These are phyloP conservation scores for Phytophthora rubi DNA, from an alignment of 352 stramenopile species.

Conservation along the genomic window DNA sequence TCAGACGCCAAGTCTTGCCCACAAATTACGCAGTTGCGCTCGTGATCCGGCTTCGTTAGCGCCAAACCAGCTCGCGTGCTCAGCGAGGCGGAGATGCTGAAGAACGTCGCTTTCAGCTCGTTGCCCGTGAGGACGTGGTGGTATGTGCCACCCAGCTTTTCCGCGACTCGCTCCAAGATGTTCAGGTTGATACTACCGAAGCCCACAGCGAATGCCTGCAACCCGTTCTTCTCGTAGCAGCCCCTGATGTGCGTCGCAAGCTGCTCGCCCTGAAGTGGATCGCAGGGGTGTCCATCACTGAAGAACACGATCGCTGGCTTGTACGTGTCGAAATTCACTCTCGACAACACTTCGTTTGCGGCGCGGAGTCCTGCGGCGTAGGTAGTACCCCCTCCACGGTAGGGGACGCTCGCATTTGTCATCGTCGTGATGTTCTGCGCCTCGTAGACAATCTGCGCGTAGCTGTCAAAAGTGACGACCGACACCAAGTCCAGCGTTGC, in stretches of 20 bases:
- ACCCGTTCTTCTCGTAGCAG: slow-evolving; percentile 63
- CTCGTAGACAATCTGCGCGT: slow-evolving; percentile 56
- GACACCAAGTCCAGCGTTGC: slow-evolving; percentile 70
- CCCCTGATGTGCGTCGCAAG: slow-evolving; percentile 61
- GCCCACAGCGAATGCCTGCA: slow-evolving; percentile 72
- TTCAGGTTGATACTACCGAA: slow-evolving; percentile 75
- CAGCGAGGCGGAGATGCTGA: slow-evolving; percentile 77
- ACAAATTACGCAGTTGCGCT: slow-evolving; percentile 69
- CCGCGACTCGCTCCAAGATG: slow-evolving; percentile 60
- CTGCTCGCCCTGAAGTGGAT: slow-evolving; percentile 50
- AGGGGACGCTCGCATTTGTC: slow-evolving; percentile 33
- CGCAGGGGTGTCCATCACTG: slow-evolving; percentile 68
- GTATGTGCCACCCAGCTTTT: slow-evolving; percentile 65
- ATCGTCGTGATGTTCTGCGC: slow-evolving; percentile 56
- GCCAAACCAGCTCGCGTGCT: slow-evolving; percentile 62
- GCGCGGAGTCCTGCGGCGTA: slow-evolving; percentile 58
- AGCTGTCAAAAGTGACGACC: slow-evolving; percentile 70
- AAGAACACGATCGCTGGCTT: slow-evolving; percentile 83
- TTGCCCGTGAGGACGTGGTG: slow-evolving; percentile 64
- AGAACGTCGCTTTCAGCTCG: slow-evolving; percentile 80
- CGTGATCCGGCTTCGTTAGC: slow-evolving; percentile 63
- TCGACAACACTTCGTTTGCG: slow-evolving; percentile 75
- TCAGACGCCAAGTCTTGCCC: slow-evolving; percentile 58
- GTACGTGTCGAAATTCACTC: slow-evolving; percentile 62
- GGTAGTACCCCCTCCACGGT: slow-evolving; percentile 55